Evolutionary conservation across 2,329 filamentous ascomycete species (phyloP), one percentile per base, ranked within the genome.

Genomic region (Emergomyces orientalis): DNA sequence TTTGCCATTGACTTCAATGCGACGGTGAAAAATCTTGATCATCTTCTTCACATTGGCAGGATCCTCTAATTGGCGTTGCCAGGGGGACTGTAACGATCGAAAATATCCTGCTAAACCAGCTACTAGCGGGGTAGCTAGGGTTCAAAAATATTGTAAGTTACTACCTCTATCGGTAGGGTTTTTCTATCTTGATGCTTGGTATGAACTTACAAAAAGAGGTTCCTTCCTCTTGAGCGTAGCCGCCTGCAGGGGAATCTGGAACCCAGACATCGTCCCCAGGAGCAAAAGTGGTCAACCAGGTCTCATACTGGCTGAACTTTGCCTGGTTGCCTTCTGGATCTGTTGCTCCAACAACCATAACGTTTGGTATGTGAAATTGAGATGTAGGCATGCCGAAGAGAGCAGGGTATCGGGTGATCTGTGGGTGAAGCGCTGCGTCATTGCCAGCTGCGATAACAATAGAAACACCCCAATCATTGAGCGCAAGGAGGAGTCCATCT

Each of bases 11-110:
- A 49, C 45, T 4, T 11, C 45, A 49, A 49, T 25, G 19, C 45
- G 45, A n/a, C 51, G 51, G 17, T 54, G 51, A n/a, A 54, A 54
- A 54, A 54, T 32, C 57, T 49, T 59, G 17, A 59, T 45, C 57
- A 59, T 59, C 11, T 59, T 59, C n/a, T 59, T 59, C 5, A 59
- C 39, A 8, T 32, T 59, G 17, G 37, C 57, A 49, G 57, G 39
- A 39, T 14, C 11, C 27, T 1, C 19, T 14, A 59, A 19, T 32
- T 59, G 57, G 43, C 19, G 5, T 47, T 30, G 0, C 57, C 57
- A 59, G 13, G 57, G 57, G 14, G 57, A 59, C 6, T 11, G 57
- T 13, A 59, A 1, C 9, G 51, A 54, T n/a, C 22, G 25, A n/a
- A 9, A 54, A 17, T 54, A 54, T 34, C 17, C 27, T 4, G 34